A percentile compares a stretch with the other conserved stretches of the same genome.
These are phyloP conservation scores for Penicillium bovifimosum DNA, from an alignment of 495 filamentous ascomycete genomes.

Conservation along the genomic window DNA sequence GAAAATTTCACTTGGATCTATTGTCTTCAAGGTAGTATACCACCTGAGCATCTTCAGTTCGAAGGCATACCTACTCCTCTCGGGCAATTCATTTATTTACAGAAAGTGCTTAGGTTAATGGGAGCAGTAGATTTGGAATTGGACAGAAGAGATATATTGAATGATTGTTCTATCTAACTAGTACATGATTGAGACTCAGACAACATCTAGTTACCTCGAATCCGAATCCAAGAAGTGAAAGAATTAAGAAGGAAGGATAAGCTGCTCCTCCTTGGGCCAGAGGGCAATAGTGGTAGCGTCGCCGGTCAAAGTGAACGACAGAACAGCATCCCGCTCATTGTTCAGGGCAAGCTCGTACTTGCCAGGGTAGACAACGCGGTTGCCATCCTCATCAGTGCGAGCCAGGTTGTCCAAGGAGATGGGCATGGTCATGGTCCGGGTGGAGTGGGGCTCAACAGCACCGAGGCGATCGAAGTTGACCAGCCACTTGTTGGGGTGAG, in stretches of 20 bases:
- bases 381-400: conserved; percentile 52
- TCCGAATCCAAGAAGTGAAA: too few species aligned
- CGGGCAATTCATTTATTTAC: too few species aligned
- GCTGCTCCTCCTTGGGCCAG: conserved; percentile 32
- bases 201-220: too few species aligned
- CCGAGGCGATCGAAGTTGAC: conserved; percentile 53
- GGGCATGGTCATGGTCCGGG: conserved; percentile 35
- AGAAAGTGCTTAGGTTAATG: too few species aligned
- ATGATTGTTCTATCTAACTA: too few species aligned
- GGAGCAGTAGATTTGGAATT: too few species aligned
- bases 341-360: conserved; percentile 57
- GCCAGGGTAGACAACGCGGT: conserved; percentile 61
- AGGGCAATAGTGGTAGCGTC: conserved; percentile 23
- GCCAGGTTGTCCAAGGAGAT: conserved; percentile 55
- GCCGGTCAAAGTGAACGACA: conserved; percentile 29
- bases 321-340: conserved; percentile 27
- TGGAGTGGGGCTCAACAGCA: conserved; percentile 35
- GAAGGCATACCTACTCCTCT: too few species aligned
- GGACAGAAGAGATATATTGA: too few species aligned
- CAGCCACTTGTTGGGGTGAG: conserved; percentile 59
- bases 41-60: too few species aligned
- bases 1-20: not conserved
- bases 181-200: too few species aligned
- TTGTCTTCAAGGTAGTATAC: too few species aligned
- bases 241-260: conserved; percentile 19